Conservation (phyloP, 371 early-diverging fungal species). For the Funneliformis caledonium region DNA sequence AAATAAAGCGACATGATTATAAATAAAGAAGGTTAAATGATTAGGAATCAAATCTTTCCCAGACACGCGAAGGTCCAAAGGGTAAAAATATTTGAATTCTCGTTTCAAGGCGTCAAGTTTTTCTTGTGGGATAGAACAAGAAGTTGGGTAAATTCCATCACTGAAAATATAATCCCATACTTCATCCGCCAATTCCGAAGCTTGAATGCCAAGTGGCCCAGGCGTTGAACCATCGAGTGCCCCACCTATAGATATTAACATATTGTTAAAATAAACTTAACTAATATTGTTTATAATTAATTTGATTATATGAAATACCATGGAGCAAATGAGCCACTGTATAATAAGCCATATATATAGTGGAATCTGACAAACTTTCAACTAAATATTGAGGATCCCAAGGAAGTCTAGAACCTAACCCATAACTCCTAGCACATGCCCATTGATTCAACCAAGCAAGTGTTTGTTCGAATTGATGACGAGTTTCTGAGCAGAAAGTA, state of each 20-base stretch:
- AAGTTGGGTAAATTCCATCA: slow-evolving; percentile 72
- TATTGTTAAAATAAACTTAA: neutral
- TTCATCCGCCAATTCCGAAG: slow-evolving; percentile 90
- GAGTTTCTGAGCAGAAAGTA: slow-evolving; percentile 84
- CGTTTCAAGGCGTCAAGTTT: slow-evolving; percentile 76
- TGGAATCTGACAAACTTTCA: slow-evolving; percentile 99
- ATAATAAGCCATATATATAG: slow-evolving; percentile 99
- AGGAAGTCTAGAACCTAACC: slow-evolving; percentile 96
- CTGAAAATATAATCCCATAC: slow-evolving; percentile 97
- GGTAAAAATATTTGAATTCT: slow-evolving; percentile 98
- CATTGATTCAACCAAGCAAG: slow-evolving; percentile 98
- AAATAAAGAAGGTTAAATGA: slow-evolving; percentile 99
- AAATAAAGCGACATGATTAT: slow-evolving; percentile 99
- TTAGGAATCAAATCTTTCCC: slow-evolving; percentile 99
- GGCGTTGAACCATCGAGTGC: slow-evolving; percentile 84
- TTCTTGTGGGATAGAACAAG: slow-evolving; percentile 63
- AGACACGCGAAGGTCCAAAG: slow-evolving; percentile 96
- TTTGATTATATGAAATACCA: slow-evolving; percentile 45
- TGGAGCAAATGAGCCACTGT: slow-evolving; percentile 97
- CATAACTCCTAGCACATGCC: slow-evolving; percentile 99
- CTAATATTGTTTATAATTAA: neutral
- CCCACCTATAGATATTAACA: slow-evolving; percentile 46
- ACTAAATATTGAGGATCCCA: slow-evolving; percentile 98
- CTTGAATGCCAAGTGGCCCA: slow-evolving; percentile 82
- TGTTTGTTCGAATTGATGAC: slow-evolving; percentile 86